Percentiles rank a stretch among this genome's conserved stretches.
Conservation (phyloP, 805 yeast genomes). For the Hanseniaspora vineae region DNA sequence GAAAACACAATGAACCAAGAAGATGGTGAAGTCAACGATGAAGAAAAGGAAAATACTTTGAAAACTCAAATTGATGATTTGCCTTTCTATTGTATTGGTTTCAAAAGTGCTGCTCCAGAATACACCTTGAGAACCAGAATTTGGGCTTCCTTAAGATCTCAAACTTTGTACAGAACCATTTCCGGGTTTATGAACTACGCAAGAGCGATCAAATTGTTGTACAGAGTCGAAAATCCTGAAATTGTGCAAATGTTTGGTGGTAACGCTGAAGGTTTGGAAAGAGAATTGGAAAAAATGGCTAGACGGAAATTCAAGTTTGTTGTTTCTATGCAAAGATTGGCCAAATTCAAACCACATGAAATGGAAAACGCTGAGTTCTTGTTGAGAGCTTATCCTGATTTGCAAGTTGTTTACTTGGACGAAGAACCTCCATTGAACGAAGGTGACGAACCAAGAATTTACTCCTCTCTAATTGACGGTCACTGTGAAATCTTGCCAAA, state of each 20-base stretch:
- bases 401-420: conserved; percentile 86
- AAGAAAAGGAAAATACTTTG: conserved; percentile 52
- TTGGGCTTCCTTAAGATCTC: conserved; percentile 97
- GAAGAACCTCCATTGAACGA: conserved; percentile 73
- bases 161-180: conserved; percentile 91
- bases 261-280: conserved; percentile 90
- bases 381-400: conserved; percentile 71
- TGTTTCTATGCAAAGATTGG: conserved; percentile 78
- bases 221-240: conserved; percentile 91
- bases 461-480: conserved; percentile 71
- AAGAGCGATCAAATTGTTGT: conserved; percentile 84
- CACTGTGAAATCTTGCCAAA: conserved; percentile 59
- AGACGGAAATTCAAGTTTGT: conserved; percentile 69
- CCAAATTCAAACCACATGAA: conserved; percentile 60
- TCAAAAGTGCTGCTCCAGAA: conserved; percentile 95
- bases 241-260: conserved; percentile 98
- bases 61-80: conserved; percentile 80
- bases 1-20: conserved; percentile 31
- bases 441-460: conserved; percentile 60
- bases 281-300: conserved; percentile 86
- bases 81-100: conserved; percentile 93
- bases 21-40: conserved; percentile 8
- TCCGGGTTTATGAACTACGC: conserved; percentile 98
- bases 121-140: conserved; percentile 92
- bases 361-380: conserved; percentile 70